phyloP scores from a whole-genome alignment of 805 yeast species.

The Starmerella potacharoeniae region DNA sequence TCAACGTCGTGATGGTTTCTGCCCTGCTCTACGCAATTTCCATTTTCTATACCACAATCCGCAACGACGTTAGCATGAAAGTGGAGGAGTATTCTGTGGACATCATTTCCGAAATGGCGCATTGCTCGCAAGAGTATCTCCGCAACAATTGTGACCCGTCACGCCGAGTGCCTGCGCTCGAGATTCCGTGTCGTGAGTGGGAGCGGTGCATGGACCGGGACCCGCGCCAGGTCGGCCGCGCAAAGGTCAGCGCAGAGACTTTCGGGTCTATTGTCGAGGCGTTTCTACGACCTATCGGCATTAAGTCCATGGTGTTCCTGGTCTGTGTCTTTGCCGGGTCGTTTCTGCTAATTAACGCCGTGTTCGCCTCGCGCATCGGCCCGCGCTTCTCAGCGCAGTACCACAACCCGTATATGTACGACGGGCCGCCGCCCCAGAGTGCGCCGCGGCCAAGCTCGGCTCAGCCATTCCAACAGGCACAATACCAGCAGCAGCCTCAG shows the following conservation, averaged over 20 bases:
- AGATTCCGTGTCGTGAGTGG: conserved; percentile 59
- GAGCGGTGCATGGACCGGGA: conserved; percentile 73
- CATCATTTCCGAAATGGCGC: conserved; percentile 50
- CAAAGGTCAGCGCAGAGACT: conserved; percentile 67
- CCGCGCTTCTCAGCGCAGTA: conserved; percentile 14
- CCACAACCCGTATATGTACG: background rate
- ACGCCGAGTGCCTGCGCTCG: conserved; percentile 66
- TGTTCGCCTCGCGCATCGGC: conserved; percentile 23
- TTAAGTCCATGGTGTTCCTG: conserved; percentile 46
- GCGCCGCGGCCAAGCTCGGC: background rate
- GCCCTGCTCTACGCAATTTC: conserved; percentile 42
- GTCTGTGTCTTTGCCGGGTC: conserved; percentile 24
- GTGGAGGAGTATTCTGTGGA: conserved; percentile 52
- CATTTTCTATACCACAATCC: conserved; percentile 44
- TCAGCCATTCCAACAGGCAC: background rate
- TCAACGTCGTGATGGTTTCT: conserved; percentile 44
- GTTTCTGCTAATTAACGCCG: conserved; percentile 25
- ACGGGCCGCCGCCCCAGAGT: background rate
- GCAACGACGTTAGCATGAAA: conserved; percentile 59
- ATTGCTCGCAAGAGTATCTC: conserved; percentile 57
- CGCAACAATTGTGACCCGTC: conserved; percentile 56
- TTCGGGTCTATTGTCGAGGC: conserved; percentile 74
- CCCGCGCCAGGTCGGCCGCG: conserved; percentile 54
- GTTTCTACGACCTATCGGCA: conserved; percentile 56
- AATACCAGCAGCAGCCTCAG: background rate